Evolutionary conservation across 148 eudicot genomes (phyloP).

Genomic region (Amaranthus palmeri): DNA sequence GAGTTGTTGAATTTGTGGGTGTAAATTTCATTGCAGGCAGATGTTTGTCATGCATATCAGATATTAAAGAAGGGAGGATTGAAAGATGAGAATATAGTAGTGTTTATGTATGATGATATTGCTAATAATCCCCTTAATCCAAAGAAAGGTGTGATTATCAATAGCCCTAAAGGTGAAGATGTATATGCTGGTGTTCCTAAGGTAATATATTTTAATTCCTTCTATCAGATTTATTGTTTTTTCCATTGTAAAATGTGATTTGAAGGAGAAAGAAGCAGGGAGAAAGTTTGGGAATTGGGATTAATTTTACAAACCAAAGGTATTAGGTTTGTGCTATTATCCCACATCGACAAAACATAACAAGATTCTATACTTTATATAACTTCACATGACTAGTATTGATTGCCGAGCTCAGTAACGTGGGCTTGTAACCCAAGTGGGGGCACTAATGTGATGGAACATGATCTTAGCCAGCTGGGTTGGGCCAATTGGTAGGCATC

Average conservation of each 20-base stretch:
- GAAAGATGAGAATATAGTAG: conserved; percentile 70
- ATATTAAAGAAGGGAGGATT: conserved; percentile 65
- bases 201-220: conserved; percentile 12
- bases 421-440: conserved; percentile 16
- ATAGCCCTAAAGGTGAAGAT: conserved; percentile 49
- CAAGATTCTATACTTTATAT: not conserved
- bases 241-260: not conserved
- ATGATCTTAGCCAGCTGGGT: not conserved
- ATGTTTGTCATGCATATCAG: conserved; percentile 77
- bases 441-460: not conserved
- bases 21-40: conserved; percentile 39
- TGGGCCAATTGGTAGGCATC: not conserved
- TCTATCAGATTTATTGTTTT: not conserved
- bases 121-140: conserved; percentile 65
- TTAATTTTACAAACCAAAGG: not conserved
- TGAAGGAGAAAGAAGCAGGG: too few species aligned
- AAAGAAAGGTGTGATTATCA: conserved; percentile 71
- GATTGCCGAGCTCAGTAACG: conserved; percentile 8
- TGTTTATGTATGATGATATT: conserved; percentile 73
- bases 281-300: too few species aligned
- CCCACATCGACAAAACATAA: not conserved
- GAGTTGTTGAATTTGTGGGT: not conserved
- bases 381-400: too few species aligned
- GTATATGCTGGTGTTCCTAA: conserved; percentile 52
- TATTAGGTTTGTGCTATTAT: not conserved